A percentile compares a stretch with the other conserved stretches of the same genome.
These are phyloP conservation scores for Theobroma cacao DNA, from an alignment of 345 rosid genomes.

Conservation along the genomic window DNA sequence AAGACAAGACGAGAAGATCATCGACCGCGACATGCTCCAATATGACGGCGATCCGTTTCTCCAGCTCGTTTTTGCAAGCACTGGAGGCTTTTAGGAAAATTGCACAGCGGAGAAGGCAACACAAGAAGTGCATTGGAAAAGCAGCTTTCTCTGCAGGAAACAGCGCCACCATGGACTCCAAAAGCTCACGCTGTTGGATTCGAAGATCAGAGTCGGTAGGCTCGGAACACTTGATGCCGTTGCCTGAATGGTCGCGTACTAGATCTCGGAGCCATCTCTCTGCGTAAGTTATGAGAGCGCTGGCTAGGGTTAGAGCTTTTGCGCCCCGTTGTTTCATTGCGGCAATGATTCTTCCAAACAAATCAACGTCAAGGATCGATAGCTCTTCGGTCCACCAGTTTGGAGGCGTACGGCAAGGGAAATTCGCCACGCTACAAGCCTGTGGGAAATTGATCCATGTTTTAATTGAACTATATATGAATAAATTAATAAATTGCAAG, in stretches of 20 bases:
- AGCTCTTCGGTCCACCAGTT: constrained; percentile 99
- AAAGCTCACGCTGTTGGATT: constrained; percentile 52
- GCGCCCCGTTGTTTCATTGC: constrained; percentile 74
- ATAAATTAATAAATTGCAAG: too few relatives aligned
- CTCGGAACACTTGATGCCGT: constrained; percentile 37
- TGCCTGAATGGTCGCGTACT: constrained; percentile 79
- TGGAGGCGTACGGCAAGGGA: constrained; percentile 80
- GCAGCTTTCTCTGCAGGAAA: constrained; percentile 75
- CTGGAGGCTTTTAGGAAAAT: constrained; percentile 58
- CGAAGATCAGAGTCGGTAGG: constrained; percentile 34
- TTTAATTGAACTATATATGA: too few relatives aligned
- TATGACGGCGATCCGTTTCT: constrained; percentile 67
- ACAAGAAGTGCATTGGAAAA: constrained; percentile 74
- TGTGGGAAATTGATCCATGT: too few relatives aligned
- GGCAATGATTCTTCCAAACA: constrained; percentile 46
- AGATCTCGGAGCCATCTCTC: constrained; percentile 83
- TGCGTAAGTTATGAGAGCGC: constrained; percentile 62
- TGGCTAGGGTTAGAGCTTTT: constrained; percentile 56
- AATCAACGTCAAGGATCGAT: constrained; percentile 58
- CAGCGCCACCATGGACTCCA: constrained; percentile 62
- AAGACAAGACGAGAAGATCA: constrained; percentile 75
- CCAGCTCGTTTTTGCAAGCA: constrained; percentile 68
- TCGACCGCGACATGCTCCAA: constrained; percentile 77
- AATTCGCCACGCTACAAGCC: constrained; percentile 80
- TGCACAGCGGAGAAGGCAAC: constrained; percentile 85